These are phyloP conservation scores for Corylus americana DNA, from an alignment of 306 rosid species.

Conservation along the genomic window DNA sequence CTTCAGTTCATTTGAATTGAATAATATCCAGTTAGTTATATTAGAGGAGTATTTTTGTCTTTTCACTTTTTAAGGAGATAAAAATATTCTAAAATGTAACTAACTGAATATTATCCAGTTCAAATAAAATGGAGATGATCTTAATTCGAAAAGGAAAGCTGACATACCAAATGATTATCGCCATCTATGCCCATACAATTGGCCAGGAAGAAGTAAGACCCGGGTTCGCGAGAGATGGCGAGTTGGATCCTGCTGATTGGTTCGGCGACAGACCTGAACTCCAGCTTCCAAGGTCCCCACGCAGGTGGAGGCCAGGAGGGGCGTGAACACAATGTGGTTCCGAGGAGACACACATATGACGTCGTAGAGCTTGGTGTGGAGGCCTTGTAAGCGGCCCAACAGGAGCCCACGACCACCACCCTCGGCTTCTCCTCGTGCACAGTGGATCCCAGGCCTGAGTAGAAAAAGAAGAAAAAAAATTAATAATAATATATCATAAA, in stretches of 20 bases:
- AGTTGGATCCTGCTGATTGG: conserved; percentile 90
- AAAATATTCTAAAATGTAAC: too few relatives aligned
- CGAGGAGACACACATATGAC: conserved; percentile 95
- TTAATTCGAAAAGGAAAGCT: not conserved
- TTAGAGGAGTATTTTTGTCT: too few relatives aligned
- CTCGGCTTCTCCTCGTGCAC: conserved; percentile 76
- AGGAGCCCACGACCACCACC: conserved; percentile 85
- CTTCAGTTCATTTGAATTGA: too few relatives aligned
- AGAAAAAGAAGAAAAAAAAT: too few relatives aligned
- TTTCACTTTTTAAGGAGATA: too few relatives aligned
- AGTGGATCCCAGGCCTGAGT: conserved; percentile 33
- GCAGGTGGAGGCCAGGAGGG: conserved; percentile 92
- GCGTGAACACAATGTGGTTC: conserved; percentile 97
- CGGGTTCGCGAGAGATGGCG: conserved; percentile 79
- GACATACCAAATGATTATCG: conserved; percentile 54
- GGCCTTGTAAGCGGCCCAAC: conserved; percentile 88
- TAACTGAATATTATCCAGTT: too few relatives aligned
- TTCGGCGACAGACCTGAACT: conserved; percentile 89
- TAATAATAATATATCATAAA: too few relatives aligned
- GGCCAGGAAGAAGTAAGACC: conserved; percentile 86
- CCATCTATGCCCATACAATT: conserved; percentile 59
- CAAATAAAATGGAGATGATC: too few relatives aligned
- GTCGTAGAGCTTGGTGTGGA: conserved; percentile 69
- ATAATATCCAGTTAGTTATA: too few relatives aligned
- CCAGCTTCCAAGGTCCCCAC: conserved; percentile 72